A percentile compares a stretch with the other conserved stretches of the same genome.
Conservation (phyloP, 352 stramenopile species). For the Pythium guiyangense region DNA sequence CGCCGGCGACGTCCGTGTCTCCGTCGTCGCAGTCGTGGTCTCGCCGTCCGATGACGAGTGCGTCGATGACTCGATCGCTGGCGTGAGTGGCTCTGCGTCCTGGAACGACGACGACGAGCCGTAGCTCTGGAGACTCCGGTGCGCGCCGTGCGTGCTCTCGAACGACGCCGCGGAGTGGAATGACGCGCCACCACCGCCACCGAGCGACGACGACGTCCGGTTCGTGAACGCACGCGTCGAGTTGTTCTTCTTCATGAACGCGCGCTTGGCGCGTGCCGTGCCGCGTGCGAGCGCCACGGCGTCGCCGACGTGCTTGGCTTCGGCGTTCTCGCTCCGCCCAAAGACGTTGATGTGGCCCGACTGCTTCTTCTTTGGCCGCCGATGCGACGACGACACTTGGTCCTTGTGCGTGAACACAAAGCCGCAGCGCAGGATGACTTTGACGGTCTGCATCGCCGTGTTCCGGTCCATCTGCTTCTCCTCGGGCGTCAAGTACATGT, state of each 20-base stretch:
- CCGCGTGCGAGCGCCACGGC: slow-evolving; percentile 39
- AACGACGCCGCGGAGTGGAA: slow-evolving; percentile 7
- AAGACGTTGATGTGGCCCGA: slow-evolving; percentile 46
- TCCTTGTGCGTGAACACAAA: slow-evolving; percentile 68
- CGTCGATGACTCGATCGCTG: slow-evolving; percentile 8
- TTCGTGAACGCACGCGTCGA: slow-evolving; percentile 14
- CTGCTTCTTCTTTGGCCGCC: slow-evolving; percentile 29
- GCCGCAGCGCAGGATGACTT: slow-evolving; percentile 68
- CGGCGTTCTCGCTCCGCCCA: slow-evolving; percentile 60
- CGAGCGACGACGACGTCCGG: slow-evolving; percentile 8
- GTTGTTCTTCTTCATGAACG: slow-evolving; percentile 38
- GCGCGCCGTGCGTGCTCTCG: neutral
- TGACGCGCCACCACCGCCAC: neutral
- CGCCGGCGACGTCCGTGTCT: neutral
- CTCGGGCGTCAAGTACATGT: slow-evolving; percentile 73
- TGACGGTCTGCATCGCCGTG: slow-evolving; percentile 79
- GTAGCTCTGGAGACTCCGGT: slow-evolving; percentile 1
- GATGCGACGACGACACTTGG: slow-evolving; percentile 24
- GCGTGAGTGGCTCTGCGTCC: slow-evolving; percentile 2
- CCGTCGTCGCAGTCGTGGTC: neutral
- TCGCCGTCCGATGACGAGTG: slow-evolving; percentile 2
- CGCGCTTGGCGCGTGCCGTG: slow-evolving; percentile 48
- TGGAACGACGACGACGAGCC: slow-evolving; percentile 9
- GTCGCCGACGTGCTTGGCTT: slow-evolving; percentile 47
- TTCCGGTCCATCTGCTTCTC: slow-evolving; percentile 86